These are phyloP conservation scores for Sporothrix curviconia DNA, from an alignment of 2,329 filamentous ascomycete species.

Conservation along the genomic window DNA sequence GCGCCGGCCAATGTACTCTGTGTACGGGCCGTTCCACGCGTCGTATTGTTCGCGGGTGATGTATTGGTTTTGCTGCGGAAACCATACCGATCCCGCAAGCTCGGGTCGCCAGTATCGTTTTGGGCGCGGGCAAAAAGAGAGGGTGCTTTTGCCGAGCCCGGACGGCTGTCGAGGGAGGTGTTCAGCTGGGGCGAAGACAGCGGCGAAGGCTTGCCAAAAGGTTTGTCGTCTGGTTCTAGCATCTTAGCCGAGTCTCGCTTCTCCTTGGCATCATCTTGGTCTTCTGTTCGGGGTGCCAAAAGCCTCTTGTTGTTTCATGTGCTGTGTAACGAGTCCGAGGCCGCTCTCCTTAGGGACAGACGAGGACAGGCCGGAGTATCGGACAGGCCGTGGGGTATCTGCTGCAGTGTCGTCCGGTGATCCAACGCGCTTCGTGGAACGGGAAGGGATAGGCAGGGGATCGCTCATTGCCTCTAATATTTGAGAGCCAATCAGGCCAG, in stretches of 20 bases:
- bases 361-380: constrained; percentile 33
- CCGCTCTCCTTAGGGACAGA: constrained; percentile 29
- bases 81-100: constrained; percentile 71
- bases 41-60: constrained; percentile 73
- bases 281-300: not conserved
- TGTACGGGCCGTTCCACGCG: constrained; percentile 70
- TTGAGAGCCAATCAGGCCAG: constrained; percentile 27
- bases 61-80: constrained; percentile 80
- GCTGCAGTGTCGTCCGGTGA: constrained; percentile 16
- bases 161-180: constrained; percentile 13
- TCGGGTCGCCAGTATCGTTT: constrained; percentile 41
- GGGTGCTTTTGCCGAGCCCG: constrained; percentile 10
- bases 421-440: constrained; percentile 7
- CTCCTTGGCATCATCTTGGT: constrained; percentile 21
- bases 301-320: constrained; percentile 14
- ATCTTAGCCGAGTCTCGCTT: constrained; percentile 49
- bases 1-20: constrained; percentile 65
- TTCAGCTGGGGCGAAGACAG: not conserved
- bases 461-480: constrained; percentile 37
- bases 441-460: constrained; percentile 25
- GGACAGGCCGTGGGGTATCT: constrained; percentile 27
- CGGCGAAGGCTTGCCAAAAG: not conserved
- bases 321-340: constrained; percentile 27
- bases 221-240: constrained; percentile 27
- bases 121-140: constrained; percentile 21